These are phyloP conservation scores for Penicillium sp. DNA, from an alignment of 2,329 filamentous ascomycete genomes.

Conservation along the genomic window DNA sequence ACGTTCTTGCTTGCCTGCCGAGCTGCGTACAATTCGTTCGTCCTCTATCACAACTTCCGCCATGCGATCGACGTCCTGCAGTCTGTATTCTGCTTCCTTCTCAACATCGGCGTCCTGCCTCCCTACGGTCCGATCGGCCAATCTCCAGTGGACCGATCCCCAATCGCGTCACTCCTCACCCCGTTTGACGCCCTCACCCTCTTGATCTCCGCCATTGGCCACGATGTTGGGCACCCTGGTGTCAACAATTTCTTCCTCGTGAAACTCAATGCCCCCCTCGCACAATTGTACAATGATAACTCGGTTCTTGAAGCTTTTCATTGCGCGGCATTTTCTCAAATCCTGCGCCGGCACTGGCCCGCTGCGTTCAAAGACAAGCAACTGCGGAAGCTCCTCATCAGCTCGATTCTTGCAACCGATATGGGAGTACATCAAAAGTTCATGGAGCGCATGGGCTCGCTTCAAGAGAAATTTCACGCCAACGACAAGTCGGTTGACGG, in stretches of 20 bases:
- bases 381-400: slow-evolving; percentile 89
- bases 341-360: slow-evolving; percentile 88
- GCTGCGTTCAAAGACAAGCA: slow-evolving; percentile 68
- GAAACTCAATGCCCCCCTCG: slow-evolving; percentile 83
- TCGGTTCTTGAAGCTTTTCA: slow-evolving; percentile 97
- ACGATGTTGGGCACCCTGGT: slow-evolving; percentile 94
- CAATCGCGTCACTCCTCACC: slow-evolving; percentile 67
- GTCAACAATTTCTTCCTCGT: slow-evolving; percentile 97
- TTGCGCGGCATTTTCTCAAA: slow-evolving; percentile 93
- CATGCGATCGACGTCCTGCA: slow-evolving; percentile 96
- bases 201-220: slow-evolving; percentile 90
- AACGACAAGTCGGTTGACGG: slow-evolving; percentile 58
- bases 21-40: slow-evolving; percentile 91
- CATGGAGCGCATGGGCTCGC: slow-evolving; percentile 76
- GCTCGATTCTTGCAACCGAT: slow-evolving; percentile 93
- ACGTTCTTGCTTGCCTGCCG: slow-evolving; percentile 83
- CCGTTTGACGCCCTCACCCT: slow-evolving; percentile 86
- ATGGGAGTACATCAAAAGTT: slow-evolving; percentile 98
- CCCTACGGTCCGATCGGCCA: slow-evolving; percentile 51
- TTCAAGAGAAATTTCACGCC: slow-evolving; percentile 70
- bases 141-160: slow-evolving; percentile 44
- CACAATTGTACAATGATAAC: slow-evolving; percentile 92
- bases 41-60: slow-evolving; percentile 96
- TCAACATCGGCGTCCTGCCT: slow-evolving; percentile 70
- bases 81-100: slow-evolving; percentile 82